phyloP scores from a whole-genome alignment of 306 rosid species.

The Cucumis hystrix region DNA sequence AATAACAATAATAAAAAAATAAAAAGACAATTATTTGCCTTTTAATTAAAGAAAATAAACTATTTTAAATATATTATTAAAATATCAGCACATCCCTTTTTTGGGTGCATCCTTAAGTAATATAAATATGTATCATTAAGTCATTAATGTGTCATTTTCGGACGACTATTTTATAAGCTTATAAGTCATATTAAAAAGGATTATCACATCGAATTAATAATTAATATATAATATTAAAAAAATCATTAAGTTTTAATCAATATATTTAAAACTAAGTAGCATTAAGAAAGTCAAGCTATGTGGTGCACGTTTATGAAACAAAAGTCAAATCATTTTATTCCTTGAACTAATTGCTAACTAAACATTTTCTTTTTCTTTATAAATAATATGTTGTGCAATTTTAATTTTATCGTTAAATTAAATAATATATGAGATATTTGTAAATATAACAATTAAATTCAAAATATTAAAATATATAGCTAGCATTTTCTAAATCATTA shows the following conservation, averaged over 20 bases:
- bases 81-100: background rate
- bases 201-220: background rate
- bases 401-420: background rate
- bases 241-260: background rate
- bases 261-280: background rate
- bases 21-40: background rate
- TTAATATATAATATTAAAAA: background rate
- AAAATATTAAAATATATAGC: too few species aligned
- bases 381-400: background rate
- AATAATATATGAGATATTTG: too few species aligned
- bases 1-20: too few species aligned
- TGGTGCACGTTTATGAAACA: background rate
- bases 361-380: background rate
- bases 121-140: background rate
- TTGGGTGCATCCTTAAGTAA: background rate
- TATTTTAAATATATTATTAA: background rate
- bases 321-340: background rate
- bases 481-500: too few species aligned
- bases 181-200: background rate
- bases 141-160: background rate
- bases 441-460: too few species aligned
- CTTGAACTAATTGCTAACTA: background rate
- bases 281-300: slow-evolving; percentile 1
- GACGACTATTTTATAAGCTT: background rate
- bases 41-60: background rate